Evolutionary conservation across 2,329 filamentous ascomycete genomes (phyloP).

Genomic region (Penicillium sp.): DNA sequence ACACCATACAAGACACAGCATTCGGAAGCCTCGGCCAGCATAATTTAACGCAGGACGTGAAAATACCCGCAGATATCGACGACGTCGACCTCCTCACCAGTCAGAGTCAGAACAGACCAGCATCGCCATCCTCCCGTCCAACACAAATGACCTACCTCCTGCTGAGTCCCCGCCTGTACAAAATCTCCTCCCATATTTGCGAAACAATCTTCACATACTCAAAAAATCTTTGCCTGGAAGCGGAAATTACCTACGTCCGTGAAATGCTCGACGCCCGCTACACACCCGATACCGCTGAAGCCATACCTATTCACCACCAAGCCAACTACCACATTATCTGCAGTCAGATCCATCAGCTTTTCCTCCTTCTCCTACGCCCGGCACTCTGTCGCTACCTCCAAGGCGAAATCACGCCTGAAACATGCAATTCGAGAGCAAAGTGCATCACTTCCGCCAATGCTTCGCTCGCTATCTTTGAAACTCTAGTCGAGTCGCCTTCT

Average conservation of each 20-base stretch:
- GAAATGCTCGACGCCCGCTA: slow-evolving; percentile 33
- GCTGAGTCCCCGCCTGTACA: slow-evolving; percentile 37
- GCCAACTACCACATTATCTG: slow-evolving; percentile 43
- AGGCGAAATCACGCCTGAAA: slow-evolving; percentile 32
- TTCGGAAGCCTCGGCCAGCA: slow-evolving; percentile 37
- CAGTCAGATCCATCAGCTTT: slow-evolving; percentile 39
- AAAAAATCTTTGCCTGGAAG: slow-evolving; percentile 27
- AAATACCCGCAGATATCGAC: slow-evolving; percentile 37
- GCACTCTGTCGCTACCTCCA: slow-evolving; percentile 33
- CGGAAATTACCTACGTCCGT: slow-evolving; percentile 31
- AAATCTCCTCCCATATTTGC: slow-evolving; percentile 37
- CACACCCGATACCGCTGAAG: slow-evolving; percentile 23
- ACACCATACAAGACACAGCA: slow-evolving; percentile 38
- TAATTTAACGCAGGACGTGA: slow-evolving; percentile 28
- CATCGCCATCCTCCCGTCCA: slow-evolving; percentile 25
- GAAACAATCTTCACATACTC: slow-evolving; percentile 32
- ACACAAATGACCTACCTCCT: slow-evolving; percentile 45
- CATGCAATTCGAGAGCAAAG: slow-evolving; percentile 28
- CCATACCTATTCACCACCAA: slow-evolving; percentile 34
- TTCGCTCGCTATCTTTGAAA: slow-evolving; percentile 35
- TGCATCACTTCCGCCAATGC: slow-evolving; percentile 35
- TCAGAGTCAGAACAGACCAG: slow-evolving; percentile 10
- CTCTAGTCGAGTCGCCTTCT: slow-evolving; percentile 29
- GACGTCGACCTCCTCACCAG: slow-evolving; percentile 34
- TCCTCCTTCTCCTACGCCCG: slow-evolving; percentile 38